A percentile compares a stretch with the other conserved stretches of the same genome.
Conservation (phyloP, 495 filamentous ascomycete genomes). For the Hypoxylon fuscum region DNA sequence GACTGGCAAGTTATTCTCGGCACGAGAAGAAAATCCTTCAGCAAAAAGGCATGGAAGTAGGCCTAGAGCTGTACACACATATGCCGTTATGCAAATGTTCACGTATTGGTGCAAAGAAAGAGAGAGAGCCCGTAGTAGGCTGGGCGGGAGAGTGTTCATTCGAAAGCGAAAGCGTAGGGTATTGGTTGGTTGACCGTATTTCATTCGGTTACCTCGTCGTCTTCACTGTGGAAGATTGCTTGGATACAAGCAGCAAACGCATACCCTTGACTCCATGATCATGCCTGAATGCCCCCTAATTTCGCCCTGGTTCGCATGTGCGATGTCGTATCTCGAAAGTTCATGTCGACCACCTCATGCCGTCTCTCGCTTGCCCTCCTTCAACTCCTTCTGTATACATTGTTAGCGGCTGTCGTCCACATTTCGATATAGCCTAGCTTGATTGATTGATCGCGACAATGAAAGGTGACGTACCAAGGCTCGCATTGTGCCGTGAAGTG, state of each 20-base stretch:
- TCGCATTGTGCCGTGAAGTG: constrained; percentile 97
- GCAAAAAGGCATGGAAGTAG: constrained; percentile 75
- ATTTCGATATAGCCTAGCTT: neutral
- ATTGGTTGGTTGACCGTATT: constrained; percentile 27
- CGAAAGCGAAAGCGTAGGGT: constrained; percentile 8
- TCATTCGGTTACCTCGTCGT: constrained; percentile 44
- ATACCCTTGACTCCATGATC: constrained; percentile 49
- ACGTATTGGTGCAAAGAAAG: constrained; percentile 6
- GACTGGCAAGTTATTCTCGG: constrained; percentile 82
- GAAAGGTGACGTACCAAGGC: constrained; percentile 80
- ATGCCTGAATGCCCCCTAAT: constrained; percentile 42
- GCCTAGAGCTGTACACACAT: constrained; percentile 99
- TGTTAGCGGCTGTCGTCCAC: constrained; percentile 49
- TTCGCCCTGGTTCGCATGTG: constrained; percentile 45
- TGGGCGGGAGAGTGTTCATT: neutral
- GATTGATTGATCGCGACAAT: neutral
- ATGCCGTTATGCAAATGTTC: constrained; percentile 77
- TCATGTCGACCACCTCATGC: constrained; percentile 68
- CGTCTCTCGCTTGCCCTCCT: constrained; percentile 93
- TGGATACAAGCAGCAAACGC: constrained; percentile 47
- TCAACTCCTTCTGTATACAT: constrained; percentile 88
- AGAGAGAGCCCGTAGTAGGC: neutral
- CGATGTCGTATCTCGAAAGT: constrained; percentile 44
- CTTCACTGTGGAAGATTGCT: constrained; percentile 42
- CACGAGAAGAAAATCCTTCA: constrained; percentile 97